Percentiles rank a stretch among this genome's conserved stretches.
These are phyloP conservation scores for Gonium pectorale DNA, from an alignment of 139 green algal species.

Conservation along the genomic window DNA sequence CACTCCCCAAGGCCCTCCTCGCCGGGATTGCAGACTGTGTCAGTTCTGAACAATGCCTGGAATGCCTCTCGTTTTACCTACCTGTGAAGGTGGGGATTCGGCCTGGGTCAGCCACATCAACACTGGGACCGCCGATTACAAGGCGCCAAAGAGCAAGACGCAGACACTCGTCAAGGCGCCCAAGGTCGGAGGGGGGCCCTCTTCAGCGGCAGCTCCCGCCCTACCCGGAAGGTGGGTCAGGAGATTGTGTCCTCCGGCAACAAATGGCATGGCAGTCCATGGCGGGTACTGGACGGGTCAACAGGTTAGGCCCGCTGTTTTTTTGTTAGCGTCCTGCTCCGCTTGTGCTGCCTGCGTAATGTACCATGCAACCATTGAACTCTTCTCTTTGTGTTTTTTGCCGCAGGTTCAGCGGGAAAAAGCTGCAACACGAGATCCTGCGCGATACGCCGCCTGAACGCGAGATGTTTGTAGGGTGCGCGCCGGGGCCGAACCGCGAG, in stretches of 20 bases:
- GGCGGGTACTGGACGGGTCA: too few relatives aligned
- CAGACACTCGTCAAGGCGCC: slow-evolving; percentile 31
- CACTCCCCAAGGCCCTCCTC: too few relatives aligned
- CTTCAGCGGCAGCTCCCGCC: neutral
- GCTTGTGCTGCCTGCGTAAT: too few relatives aligned
- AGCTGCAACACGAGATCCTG: slow-evolving; percentile 31
- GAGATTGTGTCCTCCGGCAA: too few relatives aligned
- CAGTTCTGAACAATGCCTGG: neutral
- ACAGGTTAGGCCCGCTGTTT: too few relatives aligned
- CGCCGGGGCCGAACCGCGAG: slow-evolving; percentile 23
- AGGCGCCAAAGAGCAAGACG: slow-evolving; percentile 42
- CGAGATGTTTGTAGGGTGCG: slow-evolving; percentile 30
- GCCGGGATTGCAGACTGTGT: too few relatives aligned
- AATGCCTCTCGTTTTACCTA: neutral
- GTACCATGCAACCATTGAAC: too few relatives aligned
- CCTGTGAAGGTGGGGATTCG: slow-evolving; percentile 28
- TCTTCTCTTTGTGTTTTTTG: too few relatives aligned
- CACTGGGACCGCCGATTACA: slow-evolving; percentile 25
- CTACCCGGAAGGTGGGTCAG: slow-evolving; percentile 19
- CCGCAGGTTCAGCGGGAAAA: slow-evolving; percentile 48
- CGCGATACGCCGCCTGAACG: slow-evolving; percentile 19
- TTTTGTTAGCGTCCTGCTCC: too few relatives aligned
- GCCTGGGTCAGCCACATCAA: slow-evolving; percentile 47
- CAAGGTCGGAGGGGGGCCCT: neutral
- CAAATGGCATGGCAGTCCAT: too few relatives aligned